Evolutionary conservation across 306 rosid genomes (phyloP), one percentile per base, ranked within the genome.

Genomic region (Cicer bijugum): DNA sequence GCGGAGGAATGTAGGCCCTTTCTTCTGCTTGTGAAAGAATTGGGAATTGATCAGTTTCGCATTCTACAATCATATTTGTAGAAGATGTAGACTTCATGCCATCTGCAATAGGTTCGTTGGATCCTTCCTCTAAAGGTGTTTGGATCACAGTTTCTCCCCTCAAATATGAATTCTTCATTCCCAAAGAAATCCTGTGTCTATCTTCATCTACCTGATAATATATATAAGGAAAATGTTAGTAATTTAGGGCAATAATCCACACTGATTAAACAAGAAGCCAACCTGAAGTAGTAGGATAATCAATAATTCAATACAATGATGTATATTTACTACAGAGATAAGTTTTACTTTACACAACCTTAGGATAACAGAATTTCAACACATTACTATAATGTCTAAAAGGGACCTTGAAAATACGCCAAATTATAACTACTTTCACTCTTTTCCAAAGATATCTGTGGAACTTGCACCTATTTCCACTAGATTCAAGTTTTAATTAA

Each of bases 1-100:
- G 97, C 5, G 99, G 90, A 63, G 86, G 92, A 78, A 94, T 69
- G 73, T 77, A 82, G 45, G 93, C 93, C 82, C 99, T 89, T 48
- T 90, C 87, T 82, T 88, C 88, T 55, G 80, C 85, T 81, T 73
- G 88, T 10, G 85, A 82, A 83, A 89, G 85, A 79, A 80, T 50
- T 56, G 80, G 82, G 60, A 52, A 69, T 43, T 79, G 87, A 42
- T 71, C 75, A 73, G 67, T 69, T 80, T 81, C 85, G 23, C 39
- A 84, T 17, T 85, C 91, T 61, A 69, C 57, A 38, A 79, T 85
- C 82, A 78, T 69, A 72, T 68, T 71, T 9, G 58, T 67, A 71
- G 38, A 53, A 65, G 79, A 55, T 64, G 55, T 16, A 53, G 81
- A 47, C 52, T 76, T 75, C 43, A 72, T 58, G 73, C 56, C 77